Percentiles rank a stretch among this genome's conserved stretches.
phyloP scores from a whole-genome alignment of 2,329 filamentous ascomycete species.

The Lachnellula hyalina region DNA sequence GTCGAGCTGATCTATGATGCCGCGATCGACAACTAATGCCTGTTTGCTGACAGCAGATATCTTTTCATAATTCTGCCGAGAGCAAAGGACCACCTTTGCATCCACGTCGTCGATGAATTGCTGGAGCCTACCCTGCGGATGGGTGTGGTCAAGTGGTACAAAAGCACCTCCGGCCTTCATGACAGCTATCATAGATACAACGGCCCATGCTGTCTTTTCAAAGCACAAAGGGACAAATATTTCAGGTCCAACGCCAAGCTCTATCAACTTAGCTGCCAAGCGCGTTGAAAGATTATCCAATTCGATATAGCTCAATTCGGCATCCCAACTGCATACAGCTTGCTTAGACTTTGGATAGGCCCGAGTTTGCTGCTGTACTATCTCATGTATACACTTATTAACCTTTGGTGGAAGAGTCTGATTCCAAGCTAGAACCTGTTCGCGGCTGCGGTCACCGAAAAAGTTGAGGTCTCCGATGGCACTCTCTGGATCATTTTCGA shows the following conservation, averaged over 20 bases:
- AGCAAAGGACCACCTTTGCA: conserved; percentile 4
- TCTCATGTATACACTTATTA: conserved; percentile 20
- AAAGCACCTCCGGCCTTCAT: conserved; percentile 26
- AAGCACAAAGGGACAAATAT: conserved; percentile 22
- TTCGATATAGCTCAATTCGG: conserved; percentile 18
- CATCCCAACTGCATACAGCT: conserved; percentile 25
- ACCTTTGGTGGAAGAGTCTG: conserved; percentile 5
- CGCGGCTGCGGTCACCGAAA: not conserved
- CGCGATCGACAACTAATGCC: not conserved
- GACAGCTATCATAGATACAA: conserved; percentile 24
- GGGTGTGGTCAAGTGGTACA: conserved; percentile 27
- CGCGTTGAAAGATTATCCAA: conserved; percentile 16
- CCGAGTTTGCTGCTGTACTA: conserved; percentile 6
- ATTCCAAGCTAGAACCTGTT: conserved; percentile 15
- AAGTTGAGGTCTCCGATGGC: conserved; percentile 6
- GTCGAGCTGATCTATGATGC: not conserved
- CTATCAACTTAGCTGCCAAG: conserved; percentile 14
- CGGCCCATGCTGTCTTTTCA: conserved; percentile 25
- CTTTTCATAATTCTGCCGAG: conserved; percentile 4
- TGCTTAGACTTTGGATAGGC: conserved; percentile 8
- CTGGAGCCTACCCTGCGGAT: conserved; percentile 21
- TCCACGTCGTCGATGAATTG: conserved; percentile 9
- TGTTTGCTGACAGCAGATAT: not conserved
- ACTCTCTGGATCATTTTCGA: not conserved
- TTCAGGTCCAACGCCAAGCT: conserved; percentile 14